phyloP scores from a whole-genome alignment of 2,329 filamentous ascomycete species.

The Sclerotinia trifoliorum region DNA sequence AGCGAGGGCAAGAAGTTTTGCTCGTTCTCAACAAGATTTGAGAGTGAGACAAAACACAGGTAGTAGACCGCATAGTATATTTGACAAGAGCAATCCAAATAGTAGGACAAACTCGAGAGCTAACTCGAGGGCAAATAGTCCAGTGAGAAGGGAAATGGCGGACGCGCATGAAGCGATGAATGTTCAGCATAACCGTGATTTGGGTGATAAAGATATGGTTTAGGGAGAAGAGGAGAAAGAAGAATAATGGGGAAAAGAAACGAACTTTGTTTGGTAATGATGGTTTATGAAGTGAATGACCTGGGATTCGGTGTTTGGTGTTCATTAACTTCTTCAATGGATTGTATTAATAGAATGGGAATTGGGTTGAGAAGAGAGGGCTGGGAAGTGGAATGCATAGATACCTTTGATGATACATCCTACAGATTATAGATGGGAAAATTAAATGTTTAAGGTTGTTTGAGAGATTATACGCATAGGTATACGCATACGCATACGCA shows the following conservation, averaged over 20 bases:
- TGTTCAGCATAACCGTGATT: background rate
- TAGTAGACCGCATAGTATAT: conserved; percentile 20
- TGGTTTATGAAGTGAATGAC: background rate
- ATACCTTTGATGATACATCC: background rate
- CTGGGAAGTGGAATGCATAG: background rate
- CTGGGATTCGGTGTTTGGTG: background rate
- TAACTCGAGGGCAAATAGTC: conserved; percentile 20
- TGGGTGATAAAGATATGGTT: background rate
- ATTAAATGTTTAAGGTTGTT: background rate
- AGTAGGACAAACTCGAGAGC: conserved; percentile 12
- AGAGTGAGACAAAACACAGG: conserved; percentile 31
- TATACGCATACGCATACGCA: too few relatives aligned
- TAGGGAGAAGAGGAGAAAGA: background rate
- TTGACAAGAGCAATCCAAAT: conserved; percentile 2
- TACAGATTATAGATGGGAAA: background rate
- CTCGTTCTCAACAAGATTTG: conserved; percentile 31
- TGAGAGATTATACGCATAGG: too few relatives aligned
- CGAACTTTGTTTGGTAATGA: background rate
- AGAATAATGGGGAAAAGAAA: background rate
- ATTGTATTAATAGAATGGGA: background rate
- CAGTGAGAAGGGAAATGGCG: background rate
- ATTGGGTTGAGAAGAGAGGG: background rate
- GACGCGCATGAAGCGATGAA: conserved; percentile 6
- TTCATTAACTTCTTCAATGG: background rate
- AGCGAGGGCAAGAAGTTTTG: conserved; percentile 31